Base-by-base conservation (phyloP, 139 green algal species). In the Limnomonas spitsbergensis region DNA sequence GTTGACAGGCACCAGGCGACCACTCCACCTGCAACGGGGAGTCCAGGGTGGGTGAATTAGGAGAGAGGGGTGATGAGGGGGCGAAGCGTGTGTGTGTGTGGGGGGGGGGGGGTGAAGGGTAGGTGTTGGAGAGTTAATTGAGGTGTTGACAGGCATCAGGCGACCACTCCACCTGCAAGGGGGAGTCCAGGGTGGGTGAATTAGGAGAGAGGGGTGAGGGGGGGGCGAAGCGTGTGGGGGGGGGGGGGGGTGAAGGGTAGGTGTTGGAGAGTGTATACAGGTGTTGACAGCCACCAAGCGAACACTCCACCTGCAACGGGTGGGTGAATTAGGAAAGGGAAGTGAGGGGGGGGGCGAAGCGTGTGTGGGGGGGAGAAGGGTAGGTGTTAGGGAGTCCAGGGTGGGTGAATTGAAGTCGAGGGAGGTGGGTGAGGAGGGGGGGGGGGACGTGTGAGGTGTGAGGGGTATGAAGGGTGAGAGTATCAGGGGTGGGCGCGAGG, bases 1-100 rank as follows among this genome's bases (percentile, higher is more conserved):
- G n/a, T n/a, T n/a, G n/a, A 2, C 84, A 75, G 53, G 88, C 84
- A 69, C 95, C 90, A 7, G 90, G 86, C 0, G 90, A 92, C 92
- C 92, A 96, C 68, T 88, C 78, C 29, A 95, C 34, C 78, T 80
- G 56, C 40, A 42, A 7, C 6, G 40, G n/a, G 1, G 27, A 1
- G 32, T 4, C n/a, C 32, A 66, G 24, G n/a, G 38, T 37, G 9
- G 20, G 26, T 37, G 14, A 31, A 27, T 14, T 47, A 7, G 20
- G 4, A 14, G 34, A 53, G 29, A 27, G 68, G 4, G 9, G 68
- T 35, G 26, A 4, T n/a, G 14, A 6, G 68, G 14, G 47, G 68
- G 32, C n/a, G n/a, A n/a, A n/a, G n/a, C n/a, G n/a, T n/a, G n/a
- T n/a, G n/a, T n/a, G n/a, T n/a, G n/a, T n/a, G n/a, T n/a, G n/a